phyloP scores from a whole-genome alignment of 2,329 filamentous ascomycete species.

The Scortechinia acanthostroma region DNA sequence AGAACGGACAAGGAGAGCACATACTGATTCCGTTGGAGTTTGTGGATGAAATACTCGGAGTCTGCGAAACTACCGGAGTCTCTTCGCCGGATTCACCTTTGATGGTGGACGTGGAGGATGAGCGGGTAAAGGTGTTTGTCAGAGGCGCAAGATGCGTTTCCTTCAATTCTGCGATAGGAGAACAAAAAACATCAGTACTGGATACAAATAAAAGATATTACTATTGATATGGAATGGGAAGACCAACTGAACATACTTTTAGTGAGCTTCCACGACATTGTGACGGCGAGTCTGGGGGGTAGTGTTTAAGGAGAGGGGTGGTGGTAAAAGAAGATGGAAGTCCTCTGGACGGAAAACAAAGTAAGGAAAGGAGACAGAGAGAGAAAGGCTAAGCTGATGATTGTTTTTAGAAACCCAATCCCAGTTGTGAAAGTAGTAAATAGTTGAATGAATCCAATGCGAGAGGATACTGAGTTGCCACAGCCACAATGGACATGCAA shows the following conservation, averaged over 20 bases:
- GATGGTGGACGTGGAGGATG: constrained; percentile 1
- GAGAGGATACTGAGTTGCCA: too few species aligned
- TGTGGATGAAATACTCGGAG: background rate
- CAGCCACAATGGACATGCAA: too few species aligned
- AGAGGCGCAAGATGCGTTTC: background rate
- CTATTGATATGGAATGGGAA: too few species aligned
- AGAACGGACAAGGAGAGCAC: background rate
- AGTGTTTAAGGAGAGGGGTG: background rate
- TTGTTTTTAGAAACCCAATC: background rate
- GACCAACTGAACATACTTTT: constrained; percentile 3
- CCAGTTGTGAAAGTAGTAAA: too few species aligned
- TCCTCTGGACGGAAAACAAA: too few species aligned
- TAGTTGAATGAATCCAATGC: too few species aligned
- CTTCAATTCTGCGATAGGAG: background rate
- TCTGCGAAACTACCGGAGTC: background rate
- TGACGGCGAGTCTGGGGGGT: too few species aligned
- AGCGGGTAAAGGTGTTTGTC: background rate
- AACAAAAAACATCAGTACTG: background rate
- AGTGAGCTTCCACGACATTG: constrained; percentile 1
- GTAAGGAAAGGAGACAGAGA: background rate
- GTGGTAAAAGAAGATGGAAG: background rate
- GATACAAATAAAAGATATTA: background rate
- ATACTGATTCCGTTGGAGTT: background rate
- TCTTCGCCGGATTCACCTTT: background rate
- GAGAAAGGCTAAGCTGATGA: background rate